These are phyloP conservation scores for Catharanthus roseus DNA, from an alignment of 257 asterid species.

Conservation along the genomic window DNA sequence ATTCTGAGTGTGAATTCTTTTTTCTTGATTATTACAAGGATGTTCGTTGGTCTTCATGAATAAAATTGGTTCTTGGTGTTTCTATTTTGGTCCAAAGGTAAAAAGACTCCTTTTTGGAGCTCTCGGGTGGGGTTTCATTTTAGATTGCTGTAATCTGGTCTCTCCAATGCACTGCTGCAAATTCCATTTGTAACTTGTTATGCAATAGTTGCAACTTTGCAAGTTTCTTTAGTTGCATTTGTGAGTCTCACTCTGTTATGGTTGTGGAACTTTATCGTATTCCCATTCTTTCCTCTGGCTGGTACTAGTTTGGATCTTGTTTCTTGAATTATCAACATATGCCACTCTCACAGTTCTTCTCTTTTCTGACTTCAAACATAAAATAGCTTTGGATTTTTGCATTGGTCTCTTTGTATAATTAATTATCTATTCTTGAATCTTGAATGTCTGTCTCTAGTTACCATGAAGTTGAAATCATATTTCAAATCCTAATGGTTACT, in stretches of 20 bases:
- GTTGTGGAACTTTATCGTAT: not conserved
- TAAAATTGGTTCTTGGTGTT: not conserved
- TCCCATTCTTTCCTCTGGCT: not conserved
- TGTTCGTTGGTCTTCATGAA: not conserved
- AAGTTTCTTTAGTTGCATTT: not conserved
- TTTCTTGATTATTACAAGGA: not conserved
- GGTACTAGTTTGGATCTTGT: not conserved
- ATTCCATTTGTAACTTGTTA: not conserved
- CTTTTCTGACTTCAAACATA: not conserved
- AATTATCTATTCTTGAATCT: not conserved
- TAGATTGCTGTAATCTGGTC: not conserved
- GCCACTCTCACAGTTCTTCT: not conserved
- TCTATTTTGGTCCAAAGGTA: not conserved
- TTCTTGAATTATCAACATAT: not conserved
- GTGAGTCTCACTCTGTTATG: not conserved
- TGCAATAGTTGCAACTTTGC: no score
- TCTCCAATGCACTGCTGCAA: not conserved
- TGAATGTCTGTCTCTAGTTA: not conserved
- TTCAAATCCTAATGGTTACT: slow-evolving; percentile 4
- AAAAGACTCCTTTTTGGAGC: not conserved
- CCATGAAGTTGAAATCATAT: not conserved
- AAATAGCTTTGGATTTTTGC: not conserved
- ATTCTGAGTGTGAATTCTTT: not conserved
- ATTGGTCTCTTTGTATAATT: not conserved
- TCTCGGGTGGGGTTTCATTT: no score